These are phyloP conservation scores for Moelleriella libera DNA, from an alignment of 2,329 filamentous ascomycete species.

Conservation along the genomic window DNA sequence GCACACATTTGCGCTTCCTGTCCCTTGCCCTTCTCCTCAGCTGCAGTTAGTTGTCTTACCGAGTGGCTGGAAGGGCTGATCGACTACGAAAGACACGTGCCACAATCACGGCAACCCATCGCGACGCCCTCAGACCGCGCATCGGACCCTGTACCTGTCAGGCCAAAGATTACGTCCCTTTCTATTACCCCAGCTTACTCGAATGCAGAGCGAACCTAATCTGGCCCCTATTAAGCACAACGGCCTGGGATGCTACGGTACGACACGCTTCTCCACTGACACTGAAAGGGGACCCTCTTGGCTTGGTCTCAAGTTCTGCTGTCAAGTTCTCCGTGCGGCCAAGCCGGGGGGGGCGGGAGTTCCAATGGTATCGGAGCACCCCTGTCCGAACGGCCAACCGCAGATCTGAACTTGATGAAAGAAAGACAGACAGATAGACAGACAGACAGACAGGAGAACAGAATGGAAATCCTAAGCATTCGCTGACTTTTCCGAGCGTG, in stretches of 20 bases:
- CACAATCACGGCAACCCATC: neutral
- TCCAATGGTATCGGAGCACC: too few species aligned
- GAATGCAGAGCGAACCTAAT: neutral
- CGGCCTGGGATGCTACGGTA: neutral
- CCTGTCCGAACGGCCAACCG: too few species aligned
- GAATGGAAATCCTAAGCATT: too few species aligned
- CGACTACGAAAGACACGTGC: neutral
- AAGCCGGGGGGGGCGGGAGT: too few species aligned
- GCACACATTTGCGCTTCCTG: too few species aligned
- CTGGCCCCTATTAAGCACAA: neutral
- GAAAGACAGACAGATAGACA: too few species aligned
- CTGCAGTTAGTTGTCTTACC: neutral
- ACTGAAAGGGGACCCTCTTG: neutral
- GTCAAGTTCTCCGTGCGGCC: too few species aligned
- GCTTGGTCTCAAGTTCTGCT: too few species aligned
- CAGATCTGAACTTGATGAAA: too few species aligned
- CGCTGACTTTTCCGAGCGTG: too few species aligned
- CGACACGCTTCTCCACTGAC: neutral
- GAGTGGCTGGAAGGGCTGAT: neutral
- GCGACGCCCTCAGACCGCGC: neutral
- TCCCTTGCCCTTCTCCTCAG: neutral
- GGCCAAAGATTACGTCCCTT: too few species aligned
- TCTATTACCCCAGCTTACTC: neutral
- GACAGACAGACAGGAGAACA: too few species aligned
- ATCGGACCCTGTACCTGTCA: neutral